These are phyloP conservation scores for Teunomyces kruisii DNA, from an alignment of 805 yeast genomes.

Conservation along the genomic window DNA sequence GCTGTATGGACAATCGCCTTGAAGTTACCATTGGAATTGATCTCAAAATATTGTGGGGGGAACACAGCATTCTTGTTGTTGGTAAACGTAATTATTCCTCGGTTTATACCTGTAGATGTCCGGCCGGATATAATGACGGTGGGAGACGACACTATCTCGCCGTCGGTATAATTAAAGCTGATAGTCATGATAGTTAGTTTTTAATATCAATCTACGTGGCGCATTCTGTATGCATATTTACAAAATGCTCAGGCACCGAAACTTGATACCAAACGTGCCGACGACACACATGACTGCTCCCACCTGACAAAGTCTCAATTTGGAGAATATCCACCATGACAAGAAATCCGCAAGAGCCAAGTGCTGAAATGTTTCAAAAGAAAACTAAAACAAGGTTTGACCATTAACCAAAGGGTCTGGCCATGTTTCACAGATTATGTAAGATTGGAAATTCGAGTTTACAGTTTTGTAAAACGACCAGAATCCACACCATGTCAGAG, in stretches of 20 bases:
- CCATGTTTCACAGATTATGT: neutral
- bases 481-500: neutral
- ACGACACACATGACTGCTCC: too few species aligned
- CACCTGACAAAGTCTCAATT: too few species aligned
- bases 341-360: neutral
- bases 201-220: neutral
- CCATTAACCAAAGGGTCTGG: neutral
- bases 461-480: neutral
- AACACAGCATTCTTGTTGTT: constrained; percentile 42
- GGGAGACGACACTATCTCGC: constrained; percentile 43
- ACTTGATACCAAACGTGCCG: too few species aligned
- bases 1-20: constrained; percentile 72
- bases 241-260: neutral
- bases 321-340: too few species aligned
- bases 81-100: constrained; percentile 32
- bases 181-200: constrained; percentile 12
- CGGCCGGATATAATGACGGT: constrained; percentile 36
- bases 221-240: neutral
- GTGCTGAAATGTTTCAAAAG: neutral
- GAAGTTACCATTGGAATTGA: constrained; percentile 61
- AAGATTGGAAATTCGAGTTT: neutral
- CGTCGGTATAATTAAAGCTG: constrained; percentile 30
- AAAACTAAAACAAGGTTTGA: neutral
- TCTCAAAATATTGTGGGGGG: constrained; percentile 72
- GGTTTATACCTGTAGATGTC: constrained; percentile 13